Base-by-base conservation (phyloP, 2,329 filamentous ascomycete genomes). In the Ceratocystis diversiconidia region DNA sequence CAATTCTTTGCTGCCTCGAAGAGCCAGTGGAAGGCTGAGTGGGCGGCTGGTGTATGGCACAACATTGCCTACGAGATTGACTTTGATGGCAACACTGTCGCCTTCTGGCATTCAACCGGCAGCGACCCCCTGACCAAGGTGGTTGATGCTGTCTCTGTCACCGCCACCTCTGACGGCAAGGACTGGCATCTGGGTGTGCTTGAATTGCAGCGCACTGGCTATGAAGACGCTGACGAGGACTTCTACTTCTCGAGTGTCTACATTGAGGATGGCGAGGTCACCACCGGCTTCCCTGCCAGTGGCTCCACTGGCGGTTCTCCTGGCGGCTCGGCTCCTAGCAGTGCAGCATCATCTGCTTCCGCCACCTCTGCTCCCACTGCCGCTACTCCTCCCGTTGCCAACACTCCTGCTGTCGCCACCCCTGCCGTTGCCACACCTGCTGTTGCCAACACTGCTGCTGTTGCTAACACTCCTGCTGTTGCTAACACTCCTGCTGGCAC, bases 151-250 rank as follows among this genome's bases (percentile, higher is more conserved):
- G 79, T 89, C 61, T 78, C 78, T 4, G 82, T 79, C 0, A 80
- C 79, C 61, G 83, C 86, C 3, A 83, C 79, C 32, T 86, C 82
- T 61, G 87, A 89, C 72, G 86, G 85, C 48, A 80, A 79, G 1
- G 87, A 90, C 72, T 90, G 85, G 85, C 87, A 90, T 74, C 74
- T 90, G 60, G 87, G 87, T 66, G 82, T 88, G 28, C 76, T 89
- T 64, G 82, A 88, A 69, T 76, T 89, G 65, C 82, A 85, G 12
- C 78, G 82, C 19, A 75, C 76, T 43, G 82, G 83, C 0, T 80
- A 81, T 61, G 73, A 79, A 59, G 80, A 83, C 48, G 72, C 71
- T 2, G 76, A 73, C 46, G 86, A 89, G 76, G 86, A 89, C 71
- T 85, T 85, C 77, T 88, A 83, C 73, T 89, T 88, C 75, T 85